Percentiles rank a stretch among this genome's conserved stretches.
Conservation (phyloP, 352 stramenopile genomes). For the Globisporangium rhizosaccharum region DNA sequence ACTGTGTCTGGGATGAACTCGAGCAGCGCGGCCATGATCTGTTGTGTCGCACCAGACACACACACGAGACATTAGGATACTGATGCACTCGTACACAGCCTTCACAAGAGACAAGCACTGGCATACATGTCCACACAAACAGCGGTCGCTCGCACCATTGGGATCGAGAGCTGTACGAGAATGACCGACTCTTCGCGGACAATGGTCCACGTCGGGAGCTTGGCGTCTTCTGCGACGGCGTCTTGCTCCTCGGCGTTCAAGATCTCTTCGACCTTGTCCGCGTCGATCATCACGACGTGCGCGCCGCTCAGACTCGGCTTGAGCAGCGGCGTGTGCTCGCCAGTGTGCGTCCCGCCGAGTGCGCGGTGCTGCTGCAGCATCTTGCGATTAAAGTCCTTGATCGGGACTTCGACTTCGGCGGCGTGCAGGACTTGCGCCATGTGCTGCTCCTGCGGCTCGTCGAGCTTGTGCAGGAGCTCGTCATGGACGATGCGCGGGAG, state of each 20-base stretch:
- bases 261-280: conserved; percentile 16
- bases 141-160: conserved; percentile 10
- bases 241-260: conserved; percentile 22
- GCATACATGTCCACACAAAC: background rate
- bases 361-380: conserved; percentile 6
- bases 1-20: conserved; percentile 32
- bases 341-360: conserved; percentile 6
- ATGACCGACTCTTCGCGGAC: conserved; percentile 12
- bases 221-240: conserved; percentile 18
- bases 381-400: too few species aligned
- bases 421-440: conserved; percentile 6
- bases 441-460: conserved; percentile 24
- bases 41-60: background rate
- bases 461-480: conserved; percentile 24
- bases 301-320: background rate
- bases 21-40: conserved; percentile 28
- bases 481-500: conserved; percentile 22
- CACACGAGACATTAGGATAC: too few species aligned
- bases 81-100: too few species aligned
- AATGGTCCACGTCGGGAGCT: conserved; percentile 15
- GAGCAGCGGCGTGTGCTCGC: conserved; percentile 25
- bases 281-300: background rate
- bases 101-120: too few species aligned
- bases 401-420: too few species aligned
- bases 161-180: conserved; percentile 11